A percentile compares a stretch with the other conserved stretches of the same genome.
Evolutionary conservation across 1,284 basidiomycete genomes (phyloP).

Genomic region (Cutaneotrichosporon arboriforme): DNA sequence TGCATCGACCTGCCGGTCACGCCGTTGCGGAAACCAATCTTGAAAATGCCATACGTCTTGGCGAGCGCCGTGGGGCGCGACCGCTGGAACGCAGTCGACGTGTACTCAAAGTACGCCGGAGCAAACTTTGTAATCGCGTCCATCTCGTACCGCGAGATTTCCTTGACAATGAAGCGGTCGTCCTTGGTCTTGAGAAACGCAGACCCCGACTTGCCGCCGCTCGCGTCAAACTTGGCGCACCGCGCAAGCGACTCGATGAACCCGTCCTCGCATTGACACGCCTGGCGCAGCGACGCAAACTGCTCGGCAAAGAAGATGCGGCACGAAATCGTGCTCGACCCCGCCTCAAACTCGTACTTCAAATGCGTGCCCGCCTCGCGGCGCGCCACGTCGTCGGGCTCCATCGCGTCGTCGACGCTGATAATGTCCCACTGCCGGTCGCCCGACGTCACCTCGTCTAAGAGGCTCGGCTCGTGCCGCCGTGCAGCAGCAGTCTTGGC

Average conservation of each 20-base stretch:
- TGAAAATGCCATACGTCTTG: conserved; percentile 97
- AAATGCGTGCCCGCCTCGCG: conserved; percentile 44
- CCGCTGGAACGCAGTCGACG: conserved; percentile 65
- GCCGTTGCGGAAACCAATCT: conserved; percentile 84
- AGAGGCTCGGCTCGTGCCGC: conserved; percentile 10
- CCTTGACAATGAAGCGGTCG: conserved; percentile 97
- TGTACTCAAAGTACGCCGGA: conserved; percentile 95
- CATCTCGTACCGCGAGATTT: conserved; percentile 83
- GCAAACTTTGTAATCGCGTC: conserved; percentile 96
- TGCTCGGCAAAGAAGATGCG: conserved; percentile 95
- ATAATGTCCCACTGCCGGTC: conserved; percentile 66
- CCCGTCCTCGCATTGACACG: conserved; percentile 87
- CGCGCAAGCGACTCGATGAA: conserved; percentile 90
- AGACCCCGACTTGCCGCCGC: conserved; percentile 93
- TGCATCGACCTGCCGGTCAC: conserved; percentile 71
- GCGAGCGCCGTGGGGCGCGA: conserved; percentile 91
- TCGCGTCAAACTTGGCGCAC: conserved; percentile 94
- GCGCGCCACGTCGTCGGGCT: conserved; percentile 36
- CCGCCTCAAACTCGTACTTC: conserved; percentile 71
- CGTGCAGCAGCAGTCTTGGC: conserved; percentile 7
- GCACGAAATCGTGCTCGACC: conserved; percentile 88
- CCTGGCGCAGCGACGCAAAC: conserved; percentile 87
- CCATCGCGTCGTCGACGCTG: conserved; percentile 51
- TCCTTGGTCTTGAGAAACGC: conserved; percentile 95
- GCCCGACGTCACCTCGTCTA: conserved; percentile 7